phyloP scores from a whole-genome alignment of 2,329 filamentous ascomycete genomes.

The Thielaviopsis musarum region DNA sequence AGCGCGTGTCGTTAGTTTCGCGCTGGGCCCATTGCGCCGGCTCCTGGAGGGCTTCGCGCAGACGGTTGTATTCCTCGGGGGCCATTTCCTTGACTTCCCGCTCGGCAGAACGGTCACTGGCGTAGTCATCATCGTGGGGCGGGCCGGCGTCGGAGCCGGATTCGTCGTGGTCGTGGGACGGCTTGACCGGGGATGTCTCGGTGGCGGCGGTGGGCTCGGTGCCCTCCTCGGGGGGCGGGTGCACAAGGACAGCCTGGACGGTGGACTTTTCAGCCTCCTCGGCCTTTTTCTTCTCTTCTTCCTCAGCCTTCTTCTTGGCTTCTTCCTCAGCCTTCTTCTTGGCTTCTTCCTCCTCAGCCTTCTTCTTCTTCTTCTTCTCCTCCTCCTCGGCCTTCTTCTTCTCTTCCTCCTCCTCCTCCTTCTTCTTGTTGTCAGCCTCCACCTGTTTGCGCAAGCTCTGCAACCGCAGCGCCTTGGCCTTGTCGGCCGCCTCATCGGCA shows the following conservation, averaged over 20 bases:
- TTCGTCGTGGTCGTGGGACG: not conserved
- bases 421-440: slow-evolving; percentile 26
- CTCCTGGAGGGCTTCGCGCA: slow-evolving; percentile 13
- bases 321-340: slow-evolving; percentile 13
- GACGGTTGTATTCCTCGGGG: slow-evolving; percentile 7
- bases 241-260: slow-evolving; percentile 2
- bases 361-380: slow-evolving; percentile 14
- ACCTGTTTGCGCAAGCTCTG: slow-evolving; percentile 38
- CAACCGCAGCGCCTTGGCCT: slow-evolving; percentile 42
- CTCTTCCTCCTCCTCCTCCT: slow-evolving; percentile 11
- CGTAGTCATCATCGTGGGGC: not conserved
- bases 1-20: slow-evolving; percentile 5
- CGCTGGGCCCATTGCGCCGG: slow-evolving; percentile 3
- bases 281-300: not conserved
- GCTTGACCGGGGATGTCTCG: not conserved
- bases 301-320: not conserved
- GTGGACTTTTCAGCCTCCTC: not conserved
- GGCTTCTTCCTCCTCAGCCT: slow-evolving; percentile 12
- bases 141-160: not conserved
- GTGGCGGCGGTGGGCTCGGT: not conserved
- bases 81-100: slow-evolving; percentile 7
- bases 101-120: slow-evolving; percentile 4
- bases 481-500: slow-evolving; percentile 48
- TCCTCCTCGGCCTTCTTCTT: slow-evolving; percentile 15
- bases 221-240: slow-evolving; percentile 3